Conservation (phyloP, 306 rosid species). For the Canavalia ensiformis region DNA sequence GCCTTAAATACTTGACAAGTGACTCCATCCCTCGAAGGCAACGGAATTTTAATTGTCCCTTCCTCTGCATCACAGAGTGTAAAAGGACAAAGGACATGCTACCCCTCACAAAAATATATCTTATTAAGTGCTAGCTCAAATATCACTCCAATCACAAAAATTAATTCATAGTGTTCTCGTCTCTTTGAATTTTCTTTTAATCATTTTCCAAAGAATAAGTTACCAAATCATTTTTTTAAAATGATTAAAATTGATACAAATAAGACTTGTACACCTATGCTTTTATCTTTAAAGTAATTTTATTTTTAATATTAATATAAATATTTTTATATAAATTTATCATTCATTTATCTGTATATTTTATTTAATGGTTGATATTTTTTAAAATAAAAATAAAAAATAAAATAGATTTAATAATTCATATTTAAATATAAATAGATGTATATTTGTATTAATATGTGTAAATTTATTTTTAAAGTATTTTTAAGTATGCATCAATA, state of each 20-base stretch:
- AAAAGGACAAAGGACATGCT: constrained; percentile 37
- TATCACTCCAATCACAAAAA: neutral
- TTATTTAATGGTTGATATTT: too few species aligned
- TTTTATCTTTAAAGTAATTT: neutral
- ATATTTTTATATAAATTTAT: neutral
- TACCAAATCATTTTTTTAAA: neutral
- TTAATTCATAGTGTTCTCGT: neutral
- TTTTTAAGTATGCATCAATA: neutral
- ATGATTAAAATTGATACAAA: neutral
- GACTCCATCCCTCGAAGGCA: constrained; percentile 33
- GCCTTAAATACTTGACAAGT: constrained; percentile 38
- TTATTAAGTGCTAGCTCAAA: neutral
- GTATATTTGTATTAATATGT: too few species aligned
- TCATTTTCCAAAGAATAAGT: neutral
- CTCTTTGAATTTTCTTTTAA: neutral
- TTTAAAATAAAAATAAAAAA: too few species aligned
- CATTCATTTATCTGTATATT: neutral
- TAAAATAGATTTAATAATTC: too few species aligned
- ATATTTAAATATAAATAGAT: too few species aligned
- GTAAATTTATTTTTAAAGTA: too few species aligned
- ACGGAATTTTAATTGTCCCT: constrained; percentile 7
- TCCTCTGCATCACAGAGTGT: neutral
- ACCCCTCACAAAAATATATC: too few species aligned
- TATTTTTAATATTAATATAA: neutral
- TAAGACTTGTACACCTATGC: neutral